A percentile compares a stretch with the other conserved stretches of the same genome.
Conservation (phyloP, 2,329 filamentous ascomycete species). For the Graphilbum ipis-grandicollis region DNA sequence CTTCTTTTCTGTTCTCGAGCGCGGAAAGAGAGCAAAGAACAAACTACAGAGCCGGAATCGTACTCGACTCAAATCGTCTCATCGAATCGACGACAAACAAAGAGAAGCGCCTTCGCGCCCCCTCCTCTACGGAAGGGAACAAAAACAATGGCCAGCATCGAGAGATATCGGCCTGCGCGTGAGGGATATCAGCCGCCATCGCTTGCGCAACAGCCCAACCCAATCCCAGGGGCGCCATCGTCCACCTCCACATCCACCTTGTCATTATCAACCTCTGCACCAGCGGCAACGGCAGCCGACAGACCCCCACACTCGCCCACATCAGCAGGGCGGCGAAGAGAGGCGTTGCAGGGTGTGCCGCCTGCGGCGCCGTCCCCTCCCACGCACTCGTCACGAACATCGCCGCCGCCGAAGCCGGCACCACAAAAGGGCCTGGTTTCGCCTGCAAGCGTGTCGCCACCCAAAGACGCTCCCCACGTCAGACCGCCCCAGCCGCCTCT, state of each 20-base stretch:
- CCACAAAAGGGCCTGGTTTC: conserved; percentile 8
- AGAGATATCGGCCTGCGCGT: conserved; percentile 37
- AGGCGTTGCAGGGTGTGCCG: conserved; percentile 24
- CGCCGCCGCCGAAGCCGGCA: conserved; percentile 30
- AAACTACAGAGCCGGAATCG: no score
- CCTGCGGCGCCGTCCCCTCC: conserved; percentile 46
- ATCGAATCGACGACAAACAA: not conserved
- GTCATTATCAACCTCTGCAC: not conserved
- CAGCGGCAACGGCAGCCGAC: not conserved
- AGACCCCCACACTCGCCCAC: conserved; percentile 17
- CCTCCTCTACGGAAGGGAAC: no score
- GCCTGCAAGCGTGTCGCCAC: not conserved
- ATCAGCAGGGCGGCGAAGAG: conserved; percentile 22
- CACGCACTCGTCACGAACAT: conserved; percentile 33
- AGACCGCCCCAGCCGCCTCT: conserved; percentile 5
- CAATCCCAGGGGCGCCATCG: not conserved
- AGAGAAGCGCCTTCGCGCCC: not conserved
- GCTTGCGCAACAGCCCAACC: conserved; percentile 17
- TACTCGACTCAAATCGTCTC: not conserved
- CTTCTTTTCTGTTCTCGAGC: no score
- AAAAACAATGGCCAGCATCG: conserved; percentile 48
- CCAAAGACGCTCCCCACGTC: not conserved
- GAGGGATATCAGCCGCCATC: conserved; percentile 40
- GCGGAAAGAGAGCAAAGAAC: no score
- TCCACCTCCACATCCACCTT: not conserved